Evolutionary conservation across 805 yeast genomes (phyloP), one percentile per base, ranked within the genome.

Genomic region (Saccharomycopsis oosterbeekiorum): DNA sequence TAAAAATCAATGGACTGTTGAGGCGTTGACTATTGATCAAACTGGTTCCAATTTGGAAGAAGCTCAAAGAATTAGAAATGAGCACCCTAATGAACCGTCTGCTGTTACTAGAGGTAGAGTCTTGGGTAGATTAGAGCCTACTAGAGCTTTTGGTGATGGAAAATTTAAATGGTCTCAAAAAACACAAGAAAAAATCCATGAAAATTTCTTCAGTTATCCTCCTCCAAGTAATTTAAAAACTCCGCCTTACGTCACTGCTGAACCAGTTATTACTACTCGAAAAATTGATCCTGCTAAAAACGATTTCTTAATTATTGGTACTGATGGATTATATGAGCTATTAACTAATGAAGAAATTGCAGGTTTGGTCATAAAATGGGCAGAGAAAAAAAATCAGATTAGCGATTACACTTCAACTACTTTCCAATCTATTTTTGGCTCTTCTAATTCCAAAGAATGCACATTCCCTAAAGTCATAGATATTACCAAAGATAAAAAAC

Each of bases 191-290:
- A 75, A 79, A 62, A 79, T 88, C 26, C 85, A 89, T 67, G 80
- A 85, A 64, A 85, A 84, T 67, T 85, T 91, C 66, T 92, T 93
- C 70, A 96, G 97, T 41, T 81, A 93, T 70, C 81, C 88, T 26
- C 76, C 77, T 53, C 96, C 96, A 39, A 81, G 82, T 59, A 81
- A 83, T 66, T 79, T 89, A 63, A 77, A 84, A 63, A 86, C 97
- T 1, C 99, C 99, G 2, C 99, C 99, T 0, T 94, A 94, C 71
- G 97, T 94, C 42, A 94, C 99, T 1, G 98, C 99, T 0, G 92
- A 87, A 71, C 99, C 99, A 0, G 96, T 88, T 36, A 79, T 92
- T 29, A 87, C 97, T 1, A 85, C 96, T 1, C 86, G 92, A 12
- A 83, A 85, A 68, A 80, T 92, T 57, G 79, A 80, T 58, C 86